Evolutionary conservation across 106 monocot genomes (phyloP), one percentile per base, ranked within the genome.

Genomic region (Platanthera guangdongensis): DNA sequence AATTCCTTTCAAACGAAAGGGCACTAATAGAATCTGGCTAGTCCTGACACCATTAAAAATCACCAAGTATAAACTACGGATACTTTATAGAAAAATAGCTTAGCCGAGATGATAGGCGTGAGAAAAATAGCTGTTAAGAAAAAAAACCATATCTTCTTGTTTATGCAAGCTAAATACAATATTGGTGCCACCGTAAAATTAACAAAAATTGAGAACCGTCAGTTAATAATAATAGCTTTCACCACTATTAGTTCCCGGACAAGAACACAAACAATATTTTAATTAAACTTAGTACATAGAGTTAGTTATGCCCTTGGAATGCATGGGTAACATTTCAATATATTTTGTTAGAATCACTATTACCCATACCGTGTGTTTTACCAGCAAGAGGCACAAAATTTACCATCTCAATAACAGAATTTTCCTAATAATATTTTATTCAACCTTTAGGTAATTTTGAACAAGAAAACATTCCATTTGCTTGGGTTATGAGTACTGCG

Each of bases 381-480:
- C 4, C 14, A n/a, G 55, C 14, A 16, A n/a, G 13, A 55, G 55
- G 55, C n/a, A 13, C 13, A 55, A 7, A 7, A 60, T 7, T 19
- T 11, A 60, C 59, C 11, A 21, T 53, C 9, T 53, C 52, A 53
- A 9, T 53, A 9, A 9, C 52, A 9, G 11, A 11, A 8, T 60
- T 60, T 21, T 60, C 18, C 59, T 60, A 60, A 60, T 11, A 19
- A 21, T 60, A 19, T 60, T 8, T 19, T 60, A 60, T 60, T 60
- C 59, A 60, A 60, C 18, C 59, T 0, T 60, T 6, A 60, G 59
- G 21, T 60, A 60, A 60, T 60, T 60, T 60, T 19, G 19, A 60
- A 60, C 5, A 21, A 60, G 59, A 60, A 21, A 60, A 60, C 59
- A 60, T 60, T 60, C 59, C 21, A 60, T 60, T 60, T 60, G 59